These are phyloP conservation scores for Thelephora aurantiotincta DNA, from an alignment of 768 basidiomycete species.

Conservation along the genomic window DNA sequence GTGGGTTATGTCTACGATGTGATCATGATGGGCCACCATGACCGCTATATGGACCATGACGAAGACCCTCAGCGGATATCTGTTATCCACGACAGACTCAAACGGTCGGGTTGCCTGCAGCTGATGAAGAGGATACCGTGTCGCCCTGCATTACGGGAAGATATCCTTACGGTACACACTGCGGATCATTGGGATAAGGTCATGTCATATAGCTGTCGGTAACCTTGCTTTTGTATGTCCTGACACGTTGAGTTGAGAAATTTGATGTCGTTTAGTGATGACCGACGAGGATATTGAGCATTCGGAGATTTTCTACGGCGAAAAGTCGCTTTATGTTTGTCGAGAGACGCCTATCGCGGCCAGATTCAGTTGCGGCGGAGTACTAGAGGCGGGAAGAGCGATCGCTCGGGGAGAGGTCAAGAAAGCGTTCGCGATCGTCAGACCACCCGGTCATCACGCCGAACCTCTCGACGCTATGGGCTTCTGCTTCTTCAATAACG, in stretches of 20 bases:
- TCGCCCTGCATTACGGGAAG: conserved; percentile 56
- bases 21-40: conserved; percentile 78
- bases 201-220: conserved; percentile 64
- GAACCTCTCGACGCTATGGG: conserved; percentile 99
- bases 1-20: conserved; percentile 82
- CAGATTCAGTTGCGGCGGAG: conserved; percentile 84
- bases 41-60: conserved; percentile 52
- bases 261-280: conserved; percentile 37
- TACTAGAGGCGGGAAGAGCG: conserved; percentile 78
- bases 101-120: conserved; percentile 38
- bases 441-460: conserved; percentile 96
- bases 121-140: conserved; percentile 74
- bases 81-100: conserved; percentile 54
- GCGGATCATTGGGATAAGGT: conserved; percentile 90
- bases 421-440: conserved; percentile 88
- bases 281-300: conserved; percentile 59
- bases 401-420: conserved; percentile 71
- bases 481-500: conserved; percentile 99
- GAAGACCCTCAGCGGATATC: conserved; percentile 68
- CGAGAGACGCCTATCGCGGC: conserved; percentile 75
- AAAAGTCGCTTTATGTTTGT: conserved; percentile 86
- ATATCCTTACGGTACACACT: conserved; percentile 82
- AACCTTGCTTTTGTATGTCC: conserved; percentile 1
- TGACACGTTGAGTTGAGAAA: background rate
- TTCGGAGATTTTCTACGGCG: conserved; percentile 75